These are phyloP conservation scores for Talaromyces piceae DNA, from an alignment of 2,329 filamentous ascomycete genomes.

Conservation along the genomic window DNA sequence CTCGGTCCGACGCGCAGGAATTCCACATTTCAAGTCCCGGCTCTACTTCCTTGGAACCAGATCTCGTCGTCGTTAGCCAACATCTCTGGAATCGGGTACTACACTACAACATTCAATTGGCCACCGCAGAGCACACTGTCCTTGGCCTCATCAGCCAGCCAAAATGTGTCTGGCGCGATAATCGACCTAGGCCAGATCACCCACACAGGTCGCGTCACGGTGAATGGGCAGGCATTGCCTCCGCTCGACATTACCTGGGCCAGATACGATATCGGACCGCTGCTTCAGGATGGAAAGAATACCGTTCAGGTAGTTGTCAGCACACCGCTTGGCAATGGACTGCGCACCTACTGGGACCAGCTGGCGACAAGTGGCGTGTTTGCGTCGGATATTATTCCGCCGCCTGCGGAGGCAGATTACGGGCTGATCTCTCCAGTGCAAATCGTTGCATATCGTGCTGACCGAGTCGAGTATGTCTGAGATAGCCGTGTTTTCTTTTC, in stretches of 20 bases:
- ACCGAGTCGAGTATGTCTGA: no score
- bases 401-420: not conserved
- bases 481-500: no score
- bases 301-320: constrained; percentile 22
- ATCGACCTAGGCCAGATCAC: constrained; percentile 21
- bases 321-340: constrained; percentile 18
- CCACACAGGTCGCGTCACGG: constrained; percentile 21
- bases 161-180: constrained; percentile 16
- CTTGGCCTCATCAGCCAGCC: not conserved
- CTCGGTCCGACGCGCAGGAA: constrained; percentile 20
- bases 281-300: constrained; percentile 20
- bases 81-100: constrained; percentile 17
- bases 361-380: constrained; percentile 17
- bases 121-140: not conserved
- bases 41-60: constrained; percentile 28
- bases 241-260: constrained; percentile 22
- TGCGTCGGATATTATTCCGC: not conserved
- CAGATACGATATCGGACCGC: constrained; percentile 12
- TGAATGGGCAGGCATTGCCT: constrained; percentile 23
- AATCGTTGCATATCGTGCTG: not conserved
- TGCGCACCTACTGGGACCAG: constrained; percentile 16
- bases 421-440: not conserved
- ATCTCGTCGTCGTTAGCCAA: constrained; percentile 21
- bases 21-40: constrained; percentile 22
- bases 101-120: constrained; percentile 2